Percentiles rank a stretch among this genome's conserved stretches.
Conservation (phyloP, 2,329 filamentous ascomycete species). For the Colletotrichum spinosum region DNA sequence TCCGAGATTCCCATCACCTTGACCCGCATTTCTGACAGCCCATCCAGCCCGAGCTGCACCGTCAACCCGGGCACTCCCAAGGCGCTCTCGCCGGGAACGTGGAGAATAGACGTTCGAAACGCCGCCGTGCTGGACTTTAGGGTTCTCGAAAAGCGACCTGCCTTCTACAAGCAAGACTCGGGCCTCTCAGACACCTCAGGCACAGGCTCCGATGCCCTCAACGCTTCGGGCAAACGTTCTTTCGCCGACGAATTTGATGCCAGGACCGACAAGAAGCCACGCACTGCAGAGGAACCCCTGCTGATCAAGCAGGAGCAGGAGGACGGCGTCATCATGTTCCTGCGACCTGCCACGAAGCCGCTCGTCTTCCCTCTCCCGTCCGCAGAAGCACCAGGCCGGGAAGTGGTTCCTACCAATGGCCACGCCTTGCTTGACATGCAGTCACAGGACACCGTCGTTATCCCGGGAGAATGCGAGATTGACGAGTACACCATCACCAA, state of each 20-base stretch:
- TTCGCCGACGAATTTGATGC: conserved; percentile 57
- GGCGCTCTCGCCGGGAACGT: conserved; percentile 65
- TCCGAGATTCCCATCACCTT: conserved; percentile 66
- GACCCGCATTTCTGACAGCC: conserved; percentile 56
- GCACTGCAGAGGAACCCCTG: conserved; percentile 48
- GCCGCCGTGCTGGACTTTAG: conserved; percentile 68
- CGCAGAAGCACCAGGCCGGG: conserved; percentile 55
- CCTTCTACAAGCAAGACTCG: conserved; percentile 49
- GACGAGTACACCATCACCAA: conserved; percentile 68
- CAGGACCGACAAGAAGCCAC: conserved; percentile 55
- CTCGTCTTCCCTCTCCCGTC: conserved; percentile 65
- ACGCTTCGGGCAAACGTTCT: conserved; percentile 64
- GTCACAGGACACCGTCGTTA: conserved; percentile 59
- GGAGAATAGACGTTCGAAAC: conserved; percentile 64
- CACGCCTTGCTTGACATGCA: conserved; percentile 65
- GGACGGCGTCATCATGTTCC: conserved; percentile 67
- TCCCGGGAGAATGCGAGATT: conserved; percentile 62
- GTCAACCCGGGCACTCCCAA: conserved; percentile 57
- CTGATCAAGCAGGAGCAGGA: conserved; percentile 45
- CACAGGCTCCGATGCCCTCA: conserved; percentile 50
- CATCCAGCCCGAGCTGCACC: conserved; percentile 48
- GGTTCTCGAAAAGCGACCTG: conserved; percentile 66
- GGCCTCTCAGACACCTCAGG: conserved; percentile 40
- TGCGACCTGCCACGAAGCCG: conserved; percentile 61
- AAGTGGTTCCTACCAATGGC: conserved; percentile 57